Evolutionary conservation across 2,329 filamentous ascomycete species (phyloP).

Genomic region (Trichoderma semiorbis): DNA sequence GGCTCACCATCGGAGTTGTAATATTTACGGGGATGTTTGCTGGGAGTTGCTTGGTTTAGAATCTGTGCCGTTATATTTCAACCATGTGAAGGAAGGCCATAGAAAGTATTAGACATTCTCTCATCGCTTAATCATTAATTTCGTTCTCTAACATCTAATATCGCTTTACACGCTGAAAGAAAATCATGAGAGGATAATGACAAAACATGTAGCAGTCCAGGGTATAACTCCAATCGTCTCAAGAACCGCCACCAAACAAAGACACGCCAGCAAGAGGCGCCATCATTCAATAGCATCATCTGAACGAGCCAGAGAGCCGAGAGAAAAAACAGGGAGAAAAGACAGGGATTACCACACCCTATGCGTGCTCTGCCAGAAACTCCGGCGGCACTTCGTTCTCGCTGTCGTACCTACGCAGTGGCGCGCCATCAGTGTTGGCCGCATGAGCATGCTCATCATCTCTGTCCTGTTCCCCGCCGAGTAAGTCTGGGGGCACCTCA

Average conservation of each 20-base stretch:
- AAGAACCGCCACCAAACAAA: not conserved
- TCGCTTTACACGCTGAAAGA: not conserved
- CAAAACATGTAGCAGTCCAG: not conserved
- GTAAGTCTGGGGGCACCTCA: constrained; percentile 23
- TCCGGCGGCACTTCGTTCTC: constrained; percentile 51
- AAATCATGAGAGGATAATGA: not conserved
- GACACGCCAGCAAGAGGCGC: not conserved
- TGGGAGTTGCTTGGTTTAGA: too few species aligned
- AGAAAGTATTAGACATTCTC: not conserved
- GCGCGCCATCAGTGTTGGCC: constrained; percentile 19
- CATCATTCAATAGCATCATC: not conserved
- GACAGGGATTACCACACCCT: not conserved
- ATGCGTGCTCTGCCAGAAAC: constrained; percentile 46
- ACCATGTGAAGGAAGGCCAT: not conserved
- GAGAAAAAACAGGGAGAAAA: not conserved
- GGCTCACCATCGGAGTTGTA: too few species aligned
- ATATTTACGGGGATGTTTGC: too few species aligned
- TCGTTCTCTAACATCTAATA: not conserved
- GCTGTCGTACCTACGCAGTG: constrained; percentile 32
- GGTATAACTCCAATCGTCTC: not conserved
- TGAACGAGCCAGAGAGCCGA: not conserved
- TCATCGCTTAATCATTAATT: not conserved
- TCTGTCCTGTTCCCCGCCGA: constrained; percentile 34
- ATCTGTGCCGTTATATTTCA: too few species aligned
- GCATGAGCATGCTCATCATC: constrained; percentile 20